These are phyloP conservation scores for Alternaria sp. DNA, from an alignment of 2,329 filamentous ascomycete genomes.

Conservation along the genomic window DNA sequence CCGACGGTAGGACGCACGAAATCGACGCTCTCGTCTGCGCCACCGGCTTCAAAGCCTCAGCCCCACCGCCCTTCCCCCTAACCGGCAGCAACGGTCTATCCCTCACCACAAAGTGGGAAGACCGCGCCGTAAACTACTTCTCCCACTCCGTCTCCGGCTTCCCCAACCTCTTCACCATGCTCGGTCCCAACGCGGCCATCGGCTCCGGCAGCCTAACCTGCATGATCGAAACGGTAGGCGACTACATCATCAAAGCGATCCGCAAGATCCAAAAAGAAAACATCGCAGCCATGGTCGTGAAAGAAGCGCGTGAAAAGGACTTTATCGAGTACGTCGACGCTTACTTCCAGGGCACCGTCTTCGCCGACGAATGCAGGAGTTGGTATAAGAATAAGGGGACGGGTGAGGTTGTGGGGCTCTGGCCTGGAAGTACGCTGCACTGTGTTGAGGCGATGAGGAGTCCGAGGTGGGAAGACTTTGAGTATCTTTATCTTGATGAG, in stretches of 20 bases:
- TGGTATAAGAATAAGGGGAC: slow-evolving; percentile 43
- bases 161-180: slow-evolving; percentile 53
- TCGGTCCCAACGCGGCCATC: slow-evolving; percentile 51
- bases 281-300: slow-evolving; percentile 46
- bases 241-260: slow-evolving; percentile 49
- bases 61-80: slow-evolving; percentile 49
- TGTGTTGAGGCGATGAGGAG: slow-evolving; percentile 42
- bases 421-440: slow-evolving; percentile 43
- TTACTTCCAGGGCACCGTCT: slow-evolving; percentile 45
- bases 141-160: slow-evolving; percentile 36
- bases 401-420: slow-evolving; percentile 40
- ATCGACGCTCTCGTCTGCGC: slow-evolving; percentile 55
- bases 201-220: slow-evolving; percentile 49
- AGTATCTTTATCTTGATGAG: slow-evolving; percentile 37
- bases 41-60: slow-evolving; percentile 52
- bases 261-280: slow-evolving; percentile 54
- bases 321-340: slow-evolving; percentile 40
- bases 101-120: slow-evolving; percentile 44
- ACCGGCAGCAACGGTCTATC: slow-evolving; percentile 36
- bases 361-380: slow-evolving; percentile 41
- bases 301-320: slow-evolving; percentile 33
- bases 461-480: slow-evolving; percentile 45
- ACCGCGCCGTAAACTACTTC: slow-evolving; percentile 41
- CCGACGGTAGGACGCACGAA: slow-evolving; percentile 47
- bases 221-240: slow-evolving; percentile 50